Evolutionary conservation across 768 basidiomycete species (phyloP).

Genomic region (Russula virescens): DNA sequence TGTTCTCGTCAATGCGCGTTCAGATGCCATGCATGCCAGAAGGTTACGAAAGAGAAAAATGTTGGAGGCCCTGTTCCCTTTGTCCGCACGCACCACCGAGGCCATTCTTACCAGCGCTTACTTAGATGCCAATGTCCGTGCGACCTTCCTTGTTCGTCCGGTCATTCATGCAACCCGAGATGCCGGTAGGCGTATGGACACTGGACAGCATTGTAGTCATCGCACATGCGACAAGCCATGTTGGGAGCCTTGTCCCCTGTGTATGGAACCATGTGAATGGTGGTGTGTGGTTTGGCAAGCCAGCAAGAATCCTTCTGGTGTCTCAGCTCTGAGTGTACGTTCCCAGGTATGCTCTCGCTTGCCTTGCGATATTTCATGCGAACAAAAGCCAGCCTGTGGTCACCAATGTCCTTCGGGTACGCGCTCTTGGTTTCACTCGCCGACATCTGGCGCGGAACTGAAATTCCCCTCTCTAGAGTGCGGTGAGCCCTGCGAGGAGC

Average conservation of each 20-base stretch:
- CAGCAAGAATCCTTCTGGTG: not conserved
- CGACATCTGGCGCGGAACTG: not conserved
- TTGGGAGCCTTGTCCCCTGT: slow-evolving; percentile 32
- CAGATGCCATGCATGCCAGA: not conserved
- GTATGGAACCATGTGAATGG: slow-evolving; percentile 35
- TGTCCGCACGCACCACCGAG: no score
- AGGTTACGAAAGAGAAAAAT: no score
- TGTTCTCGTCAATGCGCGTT: slow-evolving; percentile 13
- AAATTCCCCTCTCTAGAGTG: slow-evolving; percentile 29
- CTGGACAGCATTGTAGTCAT: slow-evolving; percentile 31
- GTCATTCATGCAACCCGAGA: slow-evolving; percentile 29
- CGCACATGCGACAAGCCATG: slow-evolving; percentile 30
- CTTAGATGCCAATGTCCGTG: slow-evolving; percentile 35
- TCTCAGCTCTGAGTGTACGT: not conserved
- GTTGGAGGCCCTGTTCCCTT: no score
- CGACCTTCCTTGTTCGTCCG: slow-evolving; percentile 27
- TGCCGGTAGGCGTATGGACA: slow-evolving; percentile 28
- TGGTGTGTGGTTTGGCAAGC: slow-evolving; percentile 34
- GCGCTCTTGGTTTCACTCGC: not conserved
- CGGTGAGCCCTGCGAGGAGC: slow-evolving; percentile 34
- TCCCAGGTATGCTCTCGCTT: slow-evolving; percentile 37
- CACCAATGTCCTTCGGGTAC: slow-evolving; percentile 37
- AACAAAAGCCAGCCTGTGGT: slow-evolving; percentile 31
- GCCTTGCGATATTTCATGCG: slow-evolving; percentile 35
- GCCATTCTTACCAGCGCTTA: slow-evolving; percentile 30